Conservation (phyloP, 441 rosid genomes). For the Raphanus hybrid region DNA sequence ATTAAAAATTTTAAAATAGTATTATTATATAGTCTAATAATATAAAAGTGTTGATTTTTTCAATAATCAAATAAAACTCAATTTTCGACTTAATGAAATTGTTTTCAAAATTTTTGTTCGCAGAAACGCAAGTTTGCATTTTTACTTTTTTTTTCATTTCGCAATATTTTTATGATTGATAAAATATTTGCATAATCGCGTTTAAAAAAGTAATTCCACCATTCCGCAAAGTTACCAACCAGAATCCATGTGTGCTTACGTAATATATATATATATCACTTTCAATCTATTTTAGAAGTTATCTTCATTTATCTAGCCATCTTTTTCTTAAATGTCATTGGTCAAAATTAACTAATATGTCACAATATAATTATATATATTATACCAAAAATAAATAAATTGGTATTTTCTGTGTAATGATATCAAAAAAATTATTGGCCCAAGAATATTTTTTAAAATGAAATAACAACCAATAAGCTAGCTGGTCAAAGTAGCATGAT, state of each 20-base stretch:
- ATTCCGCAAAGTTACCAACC: too few relatives aligned
- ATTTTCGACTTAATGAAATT: too few relatives aligned
- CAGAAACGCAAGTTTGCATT: too few relatives aligned
- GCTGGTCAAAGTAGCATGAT: conserved; percentile 29
- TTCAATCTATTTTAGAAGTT: background rate
- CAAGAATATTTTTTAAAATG: background rate
- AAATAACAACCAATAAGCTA: conserved; percentile 5
- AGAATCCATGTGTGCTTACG: background rate
- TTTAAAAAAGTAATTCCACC: too few relatives aligned
- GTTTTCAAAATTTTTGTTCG: too few relatives aligned
- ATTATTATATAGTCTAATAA: too few relatives aligned
- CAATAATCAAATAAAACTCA: too few relatives aligned
- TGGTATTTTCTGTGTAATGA: background rate
- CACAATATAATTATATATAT: background rate
- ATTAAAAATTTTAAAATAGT: too few relatives aligned
- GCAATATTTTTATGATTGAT: too few relatives aligned
- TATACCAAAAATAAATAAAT: background rate
- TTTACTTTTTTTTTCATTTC: too few relatives aligned
- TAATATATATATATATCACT: background rate
- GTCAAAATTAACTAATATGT: background rate
- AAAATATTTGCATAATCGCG: too few relatives aligned
- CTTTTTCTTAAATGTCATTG: background rate
- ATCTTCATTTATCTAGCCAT: background rate
- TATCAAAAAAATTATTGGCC: background rate
- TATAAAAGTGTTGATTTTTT: too few relatives aligned